Conservation (phyloP, 1,284 basidiomycete species). For the Cutaneotrichosporon mucoides region DNA sequence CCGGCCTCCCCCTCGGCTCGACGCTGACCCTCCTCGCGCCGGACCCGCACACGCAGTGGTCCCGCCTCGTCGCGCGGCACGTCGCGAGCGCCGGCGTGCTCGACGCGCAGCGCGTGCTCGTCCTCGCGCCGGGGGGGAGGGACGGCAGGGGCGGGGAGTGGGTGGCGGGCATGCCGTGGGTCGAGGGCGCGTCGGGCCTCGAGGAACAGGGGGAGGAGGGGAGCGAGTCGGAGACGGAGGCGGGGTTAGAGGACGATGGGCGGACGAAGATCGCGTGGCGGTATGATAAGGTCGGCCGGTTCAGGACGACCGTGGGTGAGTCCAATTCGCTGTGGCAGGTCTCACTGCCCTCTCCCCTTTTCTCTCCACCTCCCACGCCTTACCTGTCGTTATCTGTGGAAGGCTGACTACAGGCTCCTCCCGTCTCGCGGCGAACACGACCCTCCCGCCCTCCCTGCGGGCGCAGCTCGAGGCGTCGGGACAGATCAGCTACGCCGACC, state of each 20-base stretch:
- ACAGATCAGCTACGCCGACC: conserved; percentile 1
- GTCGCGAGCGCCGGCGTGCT: conserved; percentile 81
- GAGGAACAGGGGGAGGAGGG: conserved; percentile 35
- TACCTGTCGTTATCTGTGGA: no score
- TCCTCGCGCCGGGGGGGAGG: conserved; percentile 59
- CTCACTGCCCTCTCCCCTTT: no score
- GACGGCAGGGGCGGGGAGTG: conserved; percentile 51
- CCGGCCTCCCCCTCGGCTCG: conserved; percentile 82
- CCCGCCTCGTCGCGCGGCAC: conserved; percentile 80
- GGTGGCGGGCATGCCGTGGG: conserved; percentile 74
- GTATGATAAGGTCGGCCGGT: conserved; percentile 86
- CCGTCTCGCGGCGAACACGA: conserved; percentile 15
- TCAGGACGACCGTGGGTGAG: conserved; percentile 71
- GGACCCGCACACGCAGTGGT: conserved; percentile 79
- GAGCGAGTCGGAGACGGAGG: conserved; percentile 51
- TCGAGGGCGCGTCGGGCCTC: conserved; percentile 38
- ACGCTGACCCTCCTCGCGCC: conserved; percentile 69
- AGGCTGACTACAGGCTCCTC: conserved; percentile 4
- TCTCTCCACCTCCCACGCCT: no score
- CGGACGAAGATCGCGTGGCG: conserved; percentile 81
- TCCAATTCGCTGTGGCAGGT: no score
- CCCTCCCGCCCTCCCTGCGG: conserved; percentile 26
- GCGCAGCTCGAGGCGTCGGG: conserved; percentile 9
- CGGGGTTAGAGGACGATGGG: conserved; percentile 53
- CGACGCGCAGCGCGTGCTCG: conserved; percentile 62